A percentile compares a stretch with the other conserved stretches of the same genome.
These are phyloP conservation scores for Apiotrichum brassicae DNA, from an alignment of 1,284 basidiomycete genomes.

Conservation along the genomic window DNA sequence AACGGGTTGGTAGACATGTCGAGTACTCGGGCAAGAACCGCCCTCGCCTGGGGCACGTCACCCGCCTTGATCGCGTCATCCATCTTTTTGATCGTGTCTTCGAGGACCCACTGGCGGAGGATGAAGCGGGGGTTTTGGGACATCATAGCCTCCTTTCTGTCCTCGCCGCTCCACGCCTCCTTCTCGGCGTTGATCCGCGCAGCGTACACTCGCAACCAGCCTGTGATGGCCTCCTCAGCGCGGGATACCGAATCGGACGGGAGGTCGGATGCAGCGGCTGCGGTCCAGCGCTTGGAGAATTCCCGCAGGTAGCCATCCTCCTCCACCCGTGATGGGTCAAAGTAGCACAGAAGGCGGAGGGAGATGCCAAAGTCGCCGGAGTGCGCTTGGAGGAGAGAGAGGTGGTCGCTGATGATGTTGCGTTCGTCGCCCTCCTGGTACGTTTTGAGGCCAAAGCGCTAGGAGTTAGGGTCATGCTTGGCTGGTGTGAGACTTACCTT, in stretches of 20 bases:
- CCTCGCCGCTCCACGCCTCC: conserved; percentile 6
- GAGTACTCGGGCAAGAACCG: conserved; percentile 22
- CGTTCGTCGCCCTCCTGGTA: conserved; percentile 56
- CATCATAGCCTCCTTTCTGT: conserved; percentile 34
- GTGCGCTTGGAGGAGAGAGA: conserved; percentile 63
- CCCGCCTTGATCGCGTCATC: conserved; percentile 61
- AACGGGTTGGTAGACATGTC: conserved; percentile 71
- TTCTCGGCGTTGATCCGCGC: conserved; percentile 54
- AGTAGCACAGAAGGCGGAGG: conserved; percentile 63
- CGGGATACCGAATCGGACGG: conserved; percentile 51
- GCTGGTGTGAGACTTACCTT: conserved; percentile 50
- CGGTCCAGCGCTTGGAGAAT: conserved; percentile 55
- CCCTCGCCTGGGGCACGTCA: conserved; percentile 24
- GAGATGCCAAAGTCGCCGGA: conserved; percentile 75
- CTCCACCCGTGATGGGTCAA: conserved; percentile 52
- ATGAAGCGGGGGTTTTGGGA: conserved; percentile 77
- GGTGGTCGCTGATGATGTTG: conserved; percentile 55
- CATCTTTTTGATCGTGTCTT: conserved; percentile 72
- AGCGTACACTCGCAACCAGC: conserved; percentile 66
- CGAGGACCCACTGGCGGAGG: conserved; percentile 84
- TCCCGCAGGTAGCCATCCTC: conserved; percentile 40
- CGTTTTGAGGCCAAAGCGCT: conserved; percentile 68
- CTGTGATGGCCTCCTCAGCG: conserved; percentile 51
- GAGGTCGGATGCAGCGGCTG: conserved; percentile 46
- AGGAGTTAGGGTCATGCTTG: neutral